Evolutionary conservation across 2,329 filamentous ascomycete species (phyloP).

Genomic region (Fusarium sarcochroum): DNA sequence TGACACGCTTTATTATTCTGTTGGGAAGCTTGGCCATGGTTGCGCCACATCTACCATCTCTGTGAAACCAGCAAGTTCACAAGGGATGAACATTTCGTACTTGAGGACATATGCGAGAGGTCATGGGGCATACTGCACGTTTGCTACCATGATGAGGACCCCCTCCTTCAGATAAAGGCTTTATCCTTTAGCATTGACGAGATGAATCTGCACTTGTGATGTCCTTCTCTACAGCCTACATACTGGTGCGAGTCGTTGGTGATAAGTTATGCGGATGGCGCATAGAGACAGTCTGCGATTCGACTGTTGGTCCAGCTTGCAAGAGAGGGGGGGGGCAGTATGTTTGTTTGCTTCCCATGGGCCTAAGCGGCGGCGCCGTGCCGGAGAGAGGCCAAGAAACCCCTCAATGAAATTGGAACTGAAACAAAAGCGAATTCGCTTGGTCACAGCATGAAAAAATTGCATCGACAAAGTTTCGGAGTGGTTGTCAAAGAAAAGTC

Average conservation of each 20-base stretch:
- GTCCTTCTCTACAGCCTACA: slow-evolving; percentile 29
- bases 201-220: slow-evolving; percentile 17
- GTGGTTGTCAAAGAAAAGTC: slow-evolving; percentile 13
- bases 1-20: slow-evolving; percentile 38
- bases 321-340: slow-evolving; percentile 17
- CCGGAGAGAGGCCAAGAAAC: slow-evolving; percentile 15
- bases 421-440: slow-evolving; percentile 16
- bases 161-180: slow-evolving; percentile 25
- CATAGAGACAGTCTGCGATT: slow-evolving; percentile 35
- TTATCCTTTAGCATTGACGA: slow-evolving; percentile 10
- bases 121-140: slow-evolving; percentile 36
- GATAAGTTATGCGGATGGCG: slow-evolving; percentile 39
- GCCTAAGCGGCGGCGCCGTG: slow-evolving; percentile 25
- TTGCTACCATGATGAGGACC: slow-evolving; percentile 26
- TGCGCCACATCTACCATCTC: slow-evolving; percentile 30
- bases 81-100: slow-evolving; percentile 18
- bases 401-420: slow-evolving; percentile 6
- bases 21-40: slow-evolving; percentile 20
- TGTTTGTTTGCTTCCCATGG: slow-evolving; percentile 36
- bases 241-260: slow-evolving; percentile 42
- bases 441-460: slow-evolving; percentile 4
- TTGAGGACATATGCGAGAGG: slow-evolving; percentile 26
- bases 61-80: slow-evolving; percentile 40
- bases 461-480: slow-evolving; percentile 5
- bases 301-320: slow-evolving; percentile 35